Conservation (phyloP, 345 rosid genomes). For the Populus tremula region DNA sequence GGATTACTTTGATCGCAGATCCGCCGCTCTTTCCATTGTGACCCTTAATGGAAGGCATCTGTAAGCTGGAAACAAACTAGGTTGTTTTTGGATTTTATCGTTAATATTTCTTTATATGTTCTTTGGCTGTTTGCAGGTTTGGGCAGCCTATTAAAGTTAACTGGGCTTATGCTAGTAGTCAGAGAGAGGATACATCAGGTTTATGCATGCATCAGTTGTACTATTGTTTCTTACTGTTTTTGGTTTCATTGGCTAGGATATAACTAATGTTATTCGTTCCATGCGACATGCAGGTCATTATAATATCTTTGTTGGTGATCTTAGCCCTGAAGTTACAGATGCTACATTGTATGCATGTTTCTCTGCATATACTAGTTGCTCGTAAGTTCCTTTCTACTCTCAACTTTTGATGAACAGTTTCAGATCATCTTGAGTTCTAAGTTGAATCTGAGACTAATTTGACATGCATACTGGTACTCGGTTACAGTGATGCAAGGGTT, state of each 20-base stretch:
- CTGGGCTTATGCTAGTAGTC: slow-evolving; percentile 39
- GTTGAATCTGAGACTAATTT: neutral
- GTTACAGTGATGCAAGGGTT: slow-evolving; percentile 46
- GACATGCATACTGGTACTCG: neutral
- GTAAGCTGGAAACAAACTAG: slow-evolving; percentile 17
- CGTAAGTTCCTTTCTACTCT: slow-evolving; percentile 19
- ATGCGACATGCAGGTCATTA: slow-evolving; percentile 23
- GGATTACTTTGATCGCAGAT: slow-evolving; percentile 32
- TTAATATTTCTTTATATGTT: slow-evolving; percentile 8
- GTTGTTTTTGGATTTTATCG: neutral
- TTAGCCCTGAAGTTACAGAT: slow-evolving; percentile 43
- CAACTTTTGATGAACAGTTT: neutral
- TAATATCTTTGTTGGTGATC: slow-evolving; percentile 38
- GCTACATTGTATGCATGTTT: slow-evolving; percentile 33
- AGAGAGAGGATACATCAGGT: slow-evolving; percentile 40
- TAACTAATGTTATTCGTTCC: neutral
- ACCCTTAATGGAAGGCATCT: slow-evolving; percentile 33
- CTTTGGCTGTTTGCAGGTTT: slow-evolving; percentile 13
- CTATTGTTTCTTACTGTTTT: neutral
- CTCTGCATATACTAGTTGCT: slow-evolving; percentile 28
- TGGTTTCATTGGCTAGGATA: too few relatives aligned
- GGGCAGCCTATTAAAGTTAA: slow-evolving; percentile 38
- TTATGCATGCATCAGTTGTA: neutral
- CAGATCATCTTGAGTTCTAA: neutral
- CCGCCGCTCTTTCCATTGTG: slow-evolving; percentile 30